Base-by-base conservation (phyloP, 352 stramenopile genomes). In the Thraustochytrium striatum region DNA sequence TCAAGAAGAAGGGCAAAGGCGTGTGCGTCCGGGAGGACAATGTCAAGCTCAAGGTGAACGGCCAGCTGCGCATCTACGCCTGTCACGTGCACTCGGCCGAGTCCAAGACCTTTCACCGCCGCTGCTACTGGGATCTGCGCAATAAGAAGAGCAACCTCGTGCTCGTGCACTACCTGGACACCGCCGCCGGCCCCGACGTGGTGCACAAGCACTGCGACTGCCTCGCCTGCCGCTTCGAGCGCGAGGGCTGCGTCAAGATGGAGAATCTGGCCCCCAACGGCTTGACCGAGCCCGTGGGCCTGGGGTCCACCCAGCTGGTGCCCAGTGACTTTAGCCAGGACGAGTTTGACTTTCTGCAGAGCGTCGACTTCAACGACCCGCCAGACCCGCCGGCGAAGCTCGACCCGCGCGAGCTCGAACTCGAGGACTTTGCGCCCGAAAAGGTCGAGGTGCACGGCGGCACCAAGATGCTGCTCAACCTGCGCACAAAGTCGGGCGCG, bases 1-100 rank as follows among this genome's bases (percentile, higher is more conserved):
- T 75, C 19, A 75, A 75, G 50, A 75, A 75, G 41, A 75, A 75
- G 50, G 65, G 65, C 21, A 75, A 58, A 25, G 44, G 30, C 36
- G 65, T 38, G 8, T 39, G 41, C 8, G 52, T 75, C 5, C 65
- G 65, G 13, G 65, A 75, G 65, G 65, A 75, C 52, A 39, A 75
- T 38, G 65, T 75, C 32, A 58, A 61, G 36, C 65, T 75, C 44
- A 75, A 75, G 50, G 43, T 55, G 9, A 38, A 8, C 32, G 30
- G 50, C 35, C 41, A 75, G 50, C 41, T 55, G 65, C 43, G 65
- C n/a, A 25, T 75, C 35, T 75, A 75, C 13, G 65, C 65, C 19
- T 75, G 65, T 38, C 65, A 75, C 36, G 65, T 61, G 21, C 65
- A 75, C 52, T 75, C 65, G 16, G 19, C 21, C 21, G 44, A 62